A percentile compares a stretch with the other conserved stretches of the same genome.
Evolutionary conservation across 768 basidiomycete genomes (phyloP).

Genomic region (Amanita muscaria): DNA sequence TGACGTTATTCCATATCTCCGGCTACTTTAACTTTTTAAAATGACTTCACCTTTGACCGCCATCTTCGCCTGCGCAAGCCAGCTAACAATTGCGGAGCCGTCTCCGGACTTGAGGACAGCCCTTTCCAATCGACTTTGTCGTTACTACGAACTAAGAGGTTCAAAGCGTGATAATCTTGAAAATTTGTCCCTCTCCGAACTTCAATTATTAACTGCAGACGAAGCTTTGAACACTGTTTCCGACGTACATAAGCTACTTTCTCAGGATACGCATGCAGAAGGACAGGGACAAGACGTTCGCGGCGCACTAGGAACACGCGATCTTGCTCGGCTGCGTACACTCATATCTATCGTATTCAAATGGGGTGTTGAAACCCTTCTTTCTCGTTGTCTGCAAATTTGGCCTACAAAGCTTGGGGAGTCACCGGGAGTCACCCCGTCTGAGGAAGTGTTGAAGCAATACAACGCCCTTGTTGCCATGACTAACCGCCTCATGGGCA

Average conservation of each 20-base stretch:
- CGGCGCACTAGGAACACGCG: constrained; percentile 54
- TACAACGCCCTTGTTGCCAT: constrained; percentile 36
- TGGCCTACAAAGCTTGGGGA: constrained; percentile 26
- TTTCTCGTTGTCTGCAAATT: constrained; percentile 31
- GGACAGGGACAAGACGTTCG: constrained; percentile 7
- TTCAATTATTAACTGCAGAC: constrained; percentile 45
- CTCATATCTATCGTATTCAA: constrained; percentile 62
- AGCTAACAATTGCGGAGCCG: background rate
- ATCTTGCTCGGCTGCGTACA: constrained; percentile 52
- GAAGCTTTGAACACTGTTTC: constrained; percentile 45
- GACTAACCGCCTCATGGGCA: constrained; percentile 32
- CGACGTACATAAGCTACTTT: constrained; percentile 36
- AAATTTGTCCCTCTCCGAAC: constrained; percentile 25
- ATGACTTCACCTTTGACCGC: too few relatives aligned
- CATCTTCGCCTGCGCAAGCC: too few relatives aligned
- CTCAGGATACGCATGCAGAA: constrained; percentile 9
- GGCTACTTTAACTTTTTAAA: too few relatives aligned
- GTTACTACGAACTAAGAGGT: constrained; percentile 26
- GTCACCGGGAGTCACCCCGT: constrained; percentile 34
- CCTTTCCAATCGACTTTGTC: constrained; percentile 29
- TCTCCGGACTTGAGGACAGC: constrained; percentile 27
- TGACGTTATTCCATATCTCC: too few relatives aligned
- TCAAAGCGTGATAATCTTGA: constrained; percentile 10
- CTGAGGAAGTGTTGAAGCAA: constrained; percentile 33
- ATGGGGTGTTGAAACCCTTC: constrained; percentile 56